phyloP scores from a whole-genome alignment of 305 asterid species.

The Fraxinus sp. region DNA sequence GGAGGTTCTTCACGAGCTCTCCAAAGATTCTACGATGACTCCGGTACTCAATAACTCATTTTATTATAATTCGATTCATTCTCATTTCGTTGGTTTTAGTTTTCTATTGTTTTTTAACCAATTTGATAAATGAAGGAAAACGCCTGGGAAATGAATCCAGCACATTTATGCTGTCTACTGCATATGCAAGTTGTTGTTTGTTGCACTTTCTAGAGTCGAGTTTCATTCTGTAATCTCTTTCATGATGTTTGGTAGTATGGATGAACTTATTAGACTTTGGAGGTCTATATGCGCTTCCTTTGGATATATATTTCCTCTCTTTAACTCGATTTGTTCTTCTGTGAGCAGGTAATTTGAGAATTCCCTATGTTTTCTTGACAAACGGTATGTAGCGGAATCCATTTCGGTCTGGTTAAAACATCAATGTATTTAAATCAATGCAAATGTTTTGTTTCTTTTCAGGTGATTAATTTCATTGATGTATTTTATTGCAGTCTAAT shows the following conservation, averaged over 20 bases:
- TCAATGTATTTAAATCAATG: neutral
- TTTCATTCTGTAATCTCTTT: neutral
- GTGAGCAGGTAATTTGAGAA: slow-evolving; percentile 60
- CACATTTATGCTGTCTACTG: neutral
- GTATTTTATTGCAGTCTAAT: neutral
- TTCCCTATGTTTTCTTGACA: slow-evolving; percentile 84
- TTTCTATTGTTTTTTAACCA: neutral
- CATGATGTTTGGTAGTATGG: neutral
- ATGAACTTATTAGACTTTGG: neutral
- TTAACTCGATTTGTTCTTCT: slow-evolving; percentile 5
- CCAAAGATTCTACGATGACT: slow-evolving; percentile 58
- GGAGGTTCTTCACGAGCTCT: slow-evolving; percentile 83
- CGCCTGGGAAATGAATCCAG: neutral
- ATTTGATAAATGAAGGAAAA: neutral
- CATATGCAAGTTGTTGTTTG: neutral
- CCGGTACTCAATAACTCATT: slow-evolving; percentile 36
- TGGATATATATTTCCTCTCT: neutral
- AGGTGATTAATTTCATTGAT: neutral
- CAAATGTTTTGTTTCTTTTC: neutral
- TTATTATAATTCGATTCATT: neutral
- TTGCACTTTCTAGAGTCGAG: neutral
- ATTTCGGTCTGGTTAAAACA: neutral
- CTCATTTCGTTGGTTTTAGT: neutral
- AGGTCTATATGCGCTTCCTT: neutral
- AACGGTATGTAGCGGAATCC: slow-evolving; percentile 57